Conservation (phyloP, 202 grass and related monocot species). For the Musa balbisiana region DNA sequence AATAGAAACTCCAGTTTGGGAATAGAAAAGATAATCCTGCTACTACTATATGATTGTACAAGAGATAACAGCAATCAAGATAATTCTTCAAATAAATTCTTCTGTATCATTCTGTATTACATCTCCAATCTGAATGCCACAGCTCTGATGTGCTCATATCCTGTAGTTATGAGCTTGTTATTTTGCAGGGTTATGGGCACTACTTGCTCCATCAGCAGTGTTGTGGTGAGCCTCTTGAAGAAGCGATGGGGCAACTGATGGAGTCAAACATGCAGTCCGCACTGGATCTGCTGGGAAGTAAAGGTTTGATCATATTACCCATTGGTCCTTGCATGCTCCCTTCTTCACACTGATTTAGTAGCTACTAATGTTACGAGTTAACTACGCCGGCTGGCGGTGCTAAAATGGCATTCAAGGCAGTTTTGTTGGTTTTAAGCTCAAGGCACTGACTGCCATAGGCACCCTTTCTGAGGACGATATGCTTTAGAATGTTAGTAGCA, state of each 20-base stretch:
- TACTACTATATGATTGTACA: background rate
- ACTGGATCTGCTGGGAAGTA: constrained; percentile 13
- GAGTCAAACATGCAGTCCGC: constrained; percentile 10
- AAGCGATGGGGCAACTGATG: constrained; percentile 26
- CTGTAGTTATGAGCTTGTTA: background rate
- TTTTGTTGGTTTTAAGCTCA: too few species aligned
- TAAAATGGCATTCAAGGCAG: too few species aligned
- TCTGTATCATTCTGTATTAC: too few species aligned
- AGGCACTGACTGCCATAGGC: too few species aligned
- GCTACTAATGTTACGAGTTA: background rate
- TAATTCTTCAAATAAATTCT: too few species aligned
- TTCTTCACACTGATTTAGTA: background rate
- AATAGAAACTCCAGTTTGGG: background rate
- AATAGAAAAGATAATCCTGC: background rate
- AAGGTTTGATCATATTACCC: constrained; percentile 12
- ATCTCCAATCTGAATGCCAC: too few species aligned
- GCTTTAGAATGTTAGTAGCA: too few species aligned
- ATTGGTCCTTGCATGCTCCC: background rate
- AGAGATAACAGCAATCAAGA: background rate
- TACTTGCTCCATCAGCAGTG: constrained; percentile 13
- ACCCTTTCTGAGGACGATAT: too few species aligned
- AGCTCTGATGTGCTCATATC: too few species aligned
- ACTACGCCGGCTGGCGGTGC: too few species aligned
- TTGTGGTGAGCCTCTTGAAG: constrained; percentile 18
- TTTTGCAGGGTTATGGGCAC: constrained; percentile 20